Evolutionary conservation across 495 filamentous ascomycete species (phyloP).

Genomic region (Podospora didyma): DNA sequence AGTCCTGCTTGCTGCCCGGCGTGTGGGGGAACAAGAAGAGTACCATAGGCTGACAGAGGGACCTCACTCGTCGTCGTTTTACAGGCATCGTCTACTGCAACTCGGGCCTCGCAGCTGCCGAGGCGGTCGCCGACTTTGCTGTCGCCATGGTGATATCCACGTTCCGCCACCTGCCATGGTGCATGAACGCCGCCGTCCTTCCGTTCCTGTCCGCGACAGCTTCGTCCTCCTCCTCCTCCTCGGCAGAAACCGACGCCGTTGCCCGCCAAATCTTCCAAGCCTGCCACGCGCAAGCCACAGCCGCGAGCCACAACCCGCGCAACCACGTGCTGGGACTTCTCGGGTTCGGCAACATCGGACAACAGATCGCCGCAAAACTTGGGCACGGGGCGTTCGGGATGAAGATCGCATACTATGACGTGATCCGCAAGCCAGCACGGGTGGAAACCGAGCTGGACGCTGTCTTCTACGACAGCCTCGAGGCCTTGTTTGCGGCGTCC

Average conservation of each 20-base stretch:
- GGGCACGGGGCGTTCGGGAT: conserved; percentile 56
- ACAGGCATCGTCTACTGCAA: conserved; percentile 70
- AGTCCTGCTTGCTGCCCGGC: conserved; percentile 11
- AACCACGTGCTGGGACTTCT: conserved; percentile 56
- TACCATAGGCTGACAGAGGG: background rate
- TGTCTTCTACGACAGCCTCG: conserved; percentile 48
- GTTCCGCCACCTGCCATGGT: conserved; percentile 62
- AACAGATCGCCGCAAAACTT: conserved; percentile 60
- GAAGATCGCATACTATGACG: conserved; percentile 65
- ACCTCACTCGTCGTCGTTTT: background rate
- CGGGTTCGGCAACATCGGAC: conserved; percentile 67
- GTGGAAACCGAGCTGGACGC: conserved; percentile 45
- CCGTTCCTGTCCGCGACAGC: conserved; percentile 14
- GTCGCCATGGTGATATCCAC: conserved; percentile 61
- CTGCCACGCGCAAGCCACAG: conserved; percentile 55
- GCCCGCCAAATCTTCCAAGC: conserved; percentile 38
- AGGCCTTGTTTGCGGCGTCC: conserved; percentile 47
- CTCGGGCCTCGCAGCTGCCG: conserved; percentile 61
- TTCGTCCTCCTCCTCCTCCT: background rate
- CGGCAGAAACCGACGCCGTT: background rate
- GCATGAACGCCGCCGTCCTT: conserved; percentile 49
- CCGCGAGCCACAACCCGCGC: conserved; percentile 55
- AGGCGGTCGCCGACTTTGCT: conserved; percentile 64
- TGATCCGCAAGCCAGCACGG: conserved; percentile 49
- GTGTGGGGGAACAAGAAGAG: conserved; percentile 2